Base-by-base conservation (phyloP, 2,329 filamentous ascomycete species). In the Monilinia polystroma region DNA sequence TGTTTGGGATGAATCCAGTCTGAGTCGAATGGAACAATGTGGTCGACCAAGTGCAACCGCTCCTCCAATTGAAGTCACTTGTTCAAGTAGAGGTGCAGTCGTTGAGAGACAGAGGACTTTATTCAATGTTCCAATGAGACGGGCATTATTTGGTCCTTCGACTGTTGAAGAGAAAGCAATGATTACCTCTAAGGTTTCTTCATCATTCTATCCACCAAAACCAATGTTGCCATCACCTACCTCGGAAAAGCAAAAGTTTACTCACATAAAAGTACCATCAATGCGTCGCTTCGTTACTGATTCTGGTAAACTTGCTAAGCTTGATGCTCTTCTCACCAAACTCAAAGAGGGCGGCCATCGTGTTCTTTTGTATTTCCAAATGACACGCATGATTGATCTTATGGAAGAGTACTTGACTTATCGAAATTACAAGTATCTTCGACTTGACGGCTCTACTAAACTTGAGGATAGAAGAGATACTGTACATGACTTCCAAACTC, bases 381-480 rank as follows among this genome's bases (percentile, higher is more conserved):
- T 99, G 95, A 99, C 95, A 4, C 91, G 92, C 76, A 99, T 99
- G 95, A 98, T 99, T 76, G 94, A 99, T 77, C 83, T 99, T 68
- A 98, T 98, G 91, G 95, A 99, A 78, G 95, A 99, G 79, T 99
- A 98, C 74, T 83, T 99, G 68, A 98, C 95, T 0, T 98, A 98
- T 81, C 92, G 95, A 77, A 97, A 98, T 80, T 98, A 97, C 88
- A 97, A 96, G 79, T 99, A 97, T 80, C 96, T 94, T 75, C 91
- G 95, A 68, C 85, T 99, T 55, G 95, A 99, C 75, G 95, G 95
- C 76, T 97, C 93, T 23, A 99, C 95, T 54, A 99, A 98, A 78
- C 85, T 99, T 63, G 95, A 99, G 78, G 95, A 99, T 77, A 88
- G 95, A 78, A 90, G 95, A 76, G 95, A 99, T 76, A 98, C 95